Base-by-base conservation (phyloP, 2,329 filamentous ascomycete genomes). In the Alternaria viburni region DNA sequence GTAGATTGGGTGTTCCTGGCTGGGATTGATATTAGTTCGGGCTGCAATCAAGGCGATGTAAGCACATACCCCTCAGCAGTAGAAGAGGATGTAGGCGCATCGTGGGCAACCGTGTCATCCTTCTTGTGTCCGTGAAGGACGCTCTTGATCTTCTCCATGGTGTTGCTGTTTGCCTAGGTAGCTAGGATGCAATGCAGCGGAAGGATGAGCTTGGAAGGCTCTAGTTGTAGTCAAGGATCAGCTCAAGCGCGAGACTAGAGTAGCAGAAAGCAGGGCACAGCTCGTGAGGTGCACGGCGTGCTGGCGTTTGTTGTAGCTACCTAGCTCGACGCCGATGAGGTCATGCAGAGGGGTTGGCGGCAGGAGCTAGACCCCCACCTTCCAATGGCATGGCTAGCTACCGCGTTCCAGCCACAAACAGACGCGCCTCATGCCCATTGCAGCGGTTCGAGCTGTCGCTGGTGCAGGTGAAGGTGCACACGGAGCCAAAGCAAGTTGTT, bases 121-220 rank as follows among this genome's bases (percentile, higher is more conserved):
- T 81, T 71, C 64, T 76, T 69, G 64, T 82, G 67, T 49, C 62
- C 65, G 44, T 56, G 54, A 21, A 83, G 71, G 57, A 83, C 72
- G 68, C 76, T 78, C 78, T 83, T 83, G 59, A 84, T 69, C 74
- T 82, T 82, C 60, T 83, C 77, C 82, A 83, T 83, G 60, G 44
- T 65, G 68, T 19, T 57, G 43, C 30, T 41, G 52, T 51, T 56
- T 41, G 15, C 10, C 54, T 43, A 41, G 36, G 36, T 41, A 41
- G 43, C 56, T 61, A 54, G 57, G 59, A 65, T 62, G 56, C 28
- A 25, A 54, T 44, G 52, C 47, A 54, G 54, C 25, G 52, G 47
- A 36, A 59, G 41, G 56, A 57, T 51, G 49, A 47, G 54, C 60
- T 57, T 57, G 36, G 36, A 36, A 25, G 28, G 45, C 46, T 57